Percentiles rank a stretch among this genome's conserved stretches.
Evolutionary conservation across 352 stramenopile species (phyloP).

Genomic region (Elongisporangium senticosum): DNA sequence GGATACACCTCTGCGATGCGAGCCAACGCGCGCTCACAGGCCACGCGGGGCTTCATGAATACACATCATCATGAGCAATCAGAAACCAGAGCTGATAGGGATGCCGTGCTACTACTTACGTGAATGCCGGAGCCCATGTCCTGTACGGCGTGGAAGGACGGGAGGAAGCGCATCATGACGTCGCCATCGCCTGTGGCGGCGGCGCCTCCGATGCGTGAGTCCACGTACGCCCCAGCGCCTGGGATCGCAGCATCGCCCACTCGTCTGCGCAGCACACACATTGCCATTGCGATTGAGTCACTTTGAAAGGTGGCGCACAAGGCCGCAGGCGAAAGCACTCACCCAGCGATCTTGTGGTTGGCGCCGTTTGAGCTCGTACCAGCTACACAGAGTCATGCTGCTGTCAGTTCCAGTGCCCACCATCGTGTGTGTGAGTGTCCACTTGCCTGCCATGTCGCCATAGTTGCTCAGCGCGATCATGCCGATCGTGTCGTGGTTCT

Average conservation of each 20-base stretch:
- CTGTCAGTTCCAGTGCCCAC: not conserved
- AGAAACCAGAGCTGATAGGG: not conserved
- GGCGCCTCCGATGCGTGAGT: constrained; percentile 70
- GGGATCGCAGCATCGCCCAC: constrained; percentile 83
- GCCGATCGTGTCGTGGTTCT: constrained; percentile 90
- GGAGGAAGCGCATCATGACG: constrained; percentile 91
- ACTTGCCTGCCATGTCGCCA: constrained; percentile 57
- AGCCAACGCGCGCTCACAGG: constrained; percentile 46
- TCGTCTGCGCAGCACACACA: constrained; percentile 59
- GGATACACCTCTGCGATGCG: constrained; percentile 54
- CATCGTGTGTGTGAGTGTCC: no score
- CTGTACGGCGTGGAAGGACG: constrained; percentile 76
- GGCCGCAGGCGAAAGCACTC: not conserved
- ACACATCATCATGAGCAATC: not conserved
- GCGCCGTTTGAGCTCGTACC: constrained; percentile 88
- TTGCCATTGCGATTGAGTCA: not conserved
- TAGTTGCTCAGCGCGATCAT: constrained; percentile 70
- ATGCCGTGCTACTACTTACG: constrained; percentile 24
- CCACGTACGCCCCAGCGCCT: constrained; percentile 84
- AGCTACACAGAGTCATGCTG: constrained; percentile 17
- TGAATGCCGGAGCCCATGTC: constrained; percentile 72
- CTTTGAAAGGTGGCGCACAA: no score
- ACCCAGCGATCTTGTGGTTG: constrained; percentile 83
- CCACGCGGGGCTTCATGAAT: constrained; percentile 37
- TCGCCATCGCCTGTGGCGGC: constrained; percentile 87